Conservation (phyloP, 2,329 filamentous ascomycete species). For the Colletotrichum magnum region DNA sequence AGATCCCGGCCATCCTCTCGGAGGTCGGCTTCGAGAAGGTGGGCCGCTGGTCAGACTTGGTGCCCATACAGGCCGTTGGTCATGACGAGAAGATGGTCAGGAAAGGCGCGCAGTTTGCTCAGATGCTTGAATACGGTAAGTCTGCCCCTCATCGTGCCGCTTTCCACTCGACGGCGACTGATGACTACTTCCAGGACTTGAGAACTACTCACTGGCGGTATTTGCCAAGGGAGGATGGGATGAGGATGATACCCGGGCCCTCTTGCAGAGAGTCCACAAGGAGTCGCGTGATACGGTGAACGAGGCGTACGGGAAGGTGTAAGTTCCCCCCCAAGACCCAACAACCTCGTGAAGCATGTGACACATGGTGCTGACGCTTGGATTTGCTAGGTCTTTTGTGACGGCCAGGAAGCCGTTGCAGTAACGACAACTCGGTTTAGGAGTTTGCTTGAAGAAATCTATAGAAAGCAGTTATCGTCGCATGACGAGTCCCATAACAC, state of each 20-base stretch:
- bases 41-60: constrained; percentile 56
- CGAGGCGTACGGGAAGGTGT: constrained; percentile 51
- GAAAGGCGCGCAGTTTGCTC: constrained; percentile 54
- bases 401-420: constrained; percentile 39
- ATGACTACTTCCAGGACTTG: constrained; percentile 37
- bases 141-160: background rate
- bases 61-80: constrained; percentile 57
- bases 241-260: constrained; percentile 48
- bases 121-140: constrained; percentile 56
- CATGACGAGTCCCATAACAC: background rate
- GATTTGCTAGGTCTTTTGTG: constrained; percentile 28
- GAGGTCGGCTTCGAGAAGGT: constrained; percentile 57
- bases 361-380: background rate
- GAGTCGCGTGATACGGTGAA: constrained; percentile 49
- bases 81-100: constrained; percentile 54
- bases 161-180: constrained; percentile 12
- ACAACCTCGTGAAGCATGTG: too few relatives aligned
- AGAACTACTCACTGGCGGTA: constrained; percentile 51
- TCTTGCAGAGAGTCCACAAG: constrained; percentile 49
- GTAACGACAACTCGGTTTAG: background rate
- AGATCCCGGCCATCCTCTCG: constrained; percentile 51
- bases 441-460: background rate
- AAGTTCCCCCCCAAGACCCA: constrained; percentile 32
- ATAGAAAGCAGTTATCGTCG: background rate
- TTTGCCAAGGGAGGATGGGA: constrained; percentile 51